Evolutionary conservation across 257 asterid genomes (phyloP).

Genomic region (Osmanthus fragrans): DNA sequence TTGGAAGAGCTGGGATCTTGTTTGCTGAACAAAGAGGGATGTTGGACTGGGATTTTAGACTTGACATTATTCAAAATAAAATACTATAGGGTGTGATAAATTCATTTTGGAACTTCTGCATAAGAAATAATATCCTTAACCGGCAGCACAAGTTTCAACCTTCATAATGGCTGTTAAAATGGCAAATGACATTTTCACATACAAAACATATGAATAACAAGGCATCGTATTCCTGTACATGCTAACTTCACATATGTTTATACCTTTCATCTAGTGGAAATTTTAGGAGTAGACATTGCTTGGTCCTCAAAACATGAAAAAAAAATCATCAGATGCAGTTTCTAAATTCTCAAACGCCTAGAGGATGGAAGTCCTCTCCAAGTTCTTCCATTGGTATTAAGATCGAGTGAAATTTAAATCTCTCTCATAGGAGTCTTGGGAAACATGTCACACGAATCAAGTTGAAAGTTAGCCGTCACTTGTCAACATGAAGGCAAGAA

Average conservation of each 20-base stretch:
- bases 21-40: too few species aligned
- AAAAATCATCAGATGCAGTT: not conserved
- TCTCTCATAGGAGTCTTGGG: not conserved
- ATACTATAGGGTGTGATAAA: too few species aligned
- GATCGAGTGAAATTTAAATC: not conserved
- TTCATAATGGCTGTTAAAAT: not conserved
- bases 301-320: not conserved
- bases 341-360: not conserved
- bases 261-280: not conserved
- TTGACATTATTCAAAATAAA: too few species aligned
- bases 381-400: not conserved
- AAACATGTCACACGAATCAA: not conserved
- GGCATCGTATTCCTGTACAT: not conserved
- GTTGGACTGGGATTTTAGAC: too few species aligned
- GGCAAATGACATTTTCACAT: not conserved
- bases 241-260: not conserved
- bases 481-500: constrained; percentile 58
- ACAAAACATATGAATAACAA: not conserved
- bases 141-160: not conserved
- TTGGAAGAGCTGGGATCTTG: too few species aligned
- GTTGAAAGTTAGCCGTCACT: constrained; percentile 69
- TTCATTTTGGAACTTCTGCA: not conserved
- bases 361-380: not conserved
- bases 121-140: not conserved
- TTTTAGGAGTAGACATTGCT: not conserved